phyloP scores from a whole-genome alignment of 257 asterid genomes.

The Scutellaria minor region DNA sequence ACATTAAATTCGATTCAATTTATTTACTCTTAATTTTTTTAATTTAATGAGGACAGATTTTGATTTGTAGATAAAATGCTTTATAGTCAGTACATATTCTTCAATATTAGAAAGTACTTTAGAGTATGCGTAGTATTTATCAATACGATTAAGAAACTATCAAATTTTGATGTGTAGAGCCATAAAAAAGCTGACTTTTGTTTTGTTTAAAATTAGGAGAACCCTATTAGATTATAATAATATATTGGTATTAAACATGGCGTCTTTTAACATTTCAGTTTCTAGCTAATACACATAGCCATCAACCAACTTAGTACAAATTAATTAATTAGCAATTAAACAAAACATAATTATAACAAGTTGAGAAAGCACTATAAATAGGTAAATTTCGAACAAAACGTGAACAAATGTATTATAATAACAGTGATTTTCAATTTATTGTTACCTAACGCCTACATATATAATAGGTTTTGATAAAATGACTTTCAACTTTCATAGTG shows the following conservation, averaged over 20 bases:
- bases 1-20: background rate
- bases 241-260: background rate
- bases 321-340: constrained; percentile 1
- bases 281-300: constrained; percentile 13
- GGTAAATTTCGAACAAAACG: background rate
- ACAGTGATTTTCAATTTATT: background rate
- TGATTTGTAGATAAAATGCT: background rate
- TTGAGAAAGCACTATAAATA: background rate
- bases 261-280: constrained; percentile 27
- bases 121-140: constrained; percentile 21
- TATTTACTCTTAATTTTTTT: background rate
- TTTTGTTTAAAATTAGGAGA: background rate
- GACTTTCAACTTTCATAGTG: constrained; percentile 1
- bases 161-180: constrained; percentile 12
- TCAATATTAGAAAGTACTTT: constrained; percentile 17
- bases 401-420: background rate
- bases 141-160: constrained; percentile 24
- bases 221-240: constrained; percentile 9
- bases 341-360: background rate
- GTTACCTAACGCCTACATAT: constrained; percentile 23
- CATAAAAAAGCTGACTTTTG: constrained; percentile 26
- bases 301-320: constrained; percentile 20
- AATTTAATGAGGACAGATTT: background rate
- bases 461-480: background rate
- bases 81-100: constrained; percentile 5